A percentile compares a stretch with the other conserved stretches of the same genome.
Conservation (phyloP, 345 rosid species). For the Clausena lansium region DNA sequence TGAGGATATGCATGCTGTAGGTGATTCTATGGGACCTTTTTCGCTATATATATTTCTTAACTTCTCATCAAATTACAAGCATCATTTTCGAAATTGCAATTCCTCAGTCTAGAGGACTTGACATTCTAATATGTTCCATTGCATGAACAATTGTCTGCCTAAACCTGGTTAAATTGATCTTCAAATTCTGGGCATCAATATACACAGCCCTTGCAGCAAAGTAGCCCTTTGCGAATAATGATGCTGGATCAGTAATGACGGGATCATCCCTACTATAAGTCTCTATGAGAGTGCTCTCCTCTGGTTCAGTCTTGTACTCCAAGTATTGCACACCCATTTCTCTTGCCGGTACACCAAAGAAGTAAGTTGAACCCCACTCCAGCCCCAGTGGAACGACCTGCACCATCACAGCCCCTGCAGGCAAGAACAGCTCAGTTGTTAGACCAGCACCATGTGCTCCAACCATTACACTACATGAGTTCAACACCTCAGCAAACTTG, state of each 20-base stretch:
- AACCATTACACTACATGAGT: conserved; percentile 33
- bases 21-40: background rate
- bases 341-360: conserved; percentile 28
- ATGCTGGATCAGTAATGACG: conserved; percentile 24
- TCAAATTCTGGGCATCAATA: conserved; percentile 30
- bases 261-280: conserved; percentile 27
- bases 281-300: conserved; percentile 38
- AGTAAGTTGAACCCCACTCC: conserved; percentile 34
- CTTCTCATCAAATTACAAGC: background rate
- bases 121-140: conserved; percentile 15
- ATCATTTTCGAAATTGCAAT: background rate
- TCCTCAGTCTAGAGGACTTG: background rate
- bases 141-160: conserved; percentile 31
- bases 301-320: conserved; percentile 36
- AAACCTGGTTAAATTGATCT: conserved; percentile 31
- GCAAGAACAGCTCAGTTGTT: conserved; percentile 38
- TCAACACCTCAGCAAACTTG: conserved; percentile 17
- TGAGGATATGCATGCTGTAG: background rate
- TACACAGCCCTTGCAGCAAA: conserved; percentile 12
- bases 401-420: conserved; percentile 20
- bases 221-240: background rate
- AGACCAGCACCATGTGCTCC: conserved; percentile 52
- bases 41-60: background rate
- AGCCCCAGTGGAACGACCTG: conserved; percentile 38
- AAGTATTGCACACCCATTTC: conserved; percentile 35